Evolutionary conservation across 225 moss, liverwort and hornwort genomes (phyloP).

Genomic region (Antitrichia curtipendula): DNA sequence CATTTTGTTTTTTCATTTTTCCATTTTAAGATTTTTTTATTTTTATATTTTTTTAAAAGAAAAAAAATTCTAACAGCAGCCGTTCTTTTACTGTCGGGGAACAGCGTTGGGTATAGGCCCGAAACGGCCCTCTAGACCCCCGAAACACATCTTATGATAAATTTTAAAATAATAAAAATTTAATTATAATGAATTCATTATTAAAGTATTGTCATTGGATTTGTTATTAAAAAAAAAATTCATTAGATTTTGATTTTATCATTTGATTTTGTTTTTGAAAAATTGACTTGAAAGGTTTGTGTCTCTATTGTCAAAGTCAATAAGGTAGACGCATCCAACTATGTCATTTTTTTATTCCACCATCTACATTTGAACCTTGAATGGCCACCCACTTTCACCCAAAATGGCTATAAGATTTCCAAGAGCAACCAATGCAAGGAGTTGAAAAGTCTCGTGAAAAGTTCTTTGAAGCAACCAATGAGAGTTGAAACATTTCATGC

Average conservation of each 20-base stretch:
- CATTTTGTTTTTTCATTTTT: too few relatives aligned
- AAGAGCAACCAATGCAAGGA: neutral
- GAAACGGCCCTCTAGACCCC: too few relatives aligned
- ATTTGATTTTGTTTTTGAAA: neutral
- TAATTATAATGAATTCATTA: neutral
- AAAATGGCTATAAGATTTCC: too few relatives aligned
- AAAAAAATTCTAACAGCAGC: too few relatives aligned
- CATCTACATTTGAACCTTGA: neutral
- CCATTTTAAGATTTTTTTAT: too few relatives aligned
- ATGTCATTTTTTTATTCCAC: accelerated
- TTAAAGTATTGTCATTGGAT: neutral
- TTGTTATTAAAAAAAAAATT: neutral
- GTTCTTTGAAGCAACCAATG: neutral
- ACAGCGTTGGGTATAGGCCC: too few relatives aligned
- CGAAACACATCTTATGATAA: too few relatives aligned
- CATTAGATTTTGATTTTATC: neutral
- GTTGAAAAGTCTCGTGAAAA: too few relatives aligned
- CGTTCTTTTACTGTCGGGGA: too few relatives aligned
- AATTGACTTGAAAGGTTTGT: neutral
- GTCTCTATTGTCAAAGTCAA: neutral
- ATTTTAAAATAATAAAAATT: too few relatives aligned
- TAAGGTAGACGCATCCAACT: neutral
- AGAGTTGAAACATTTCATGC: neutral
- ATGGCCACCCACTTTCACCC: too few relatives aligned
- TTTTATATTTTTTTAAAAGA: too few relatives aligned